Evolutionary conservation across 495 filamentous ascomycete species (phyloP).

Genomic region (Neohortaea acidophila): DNA sequence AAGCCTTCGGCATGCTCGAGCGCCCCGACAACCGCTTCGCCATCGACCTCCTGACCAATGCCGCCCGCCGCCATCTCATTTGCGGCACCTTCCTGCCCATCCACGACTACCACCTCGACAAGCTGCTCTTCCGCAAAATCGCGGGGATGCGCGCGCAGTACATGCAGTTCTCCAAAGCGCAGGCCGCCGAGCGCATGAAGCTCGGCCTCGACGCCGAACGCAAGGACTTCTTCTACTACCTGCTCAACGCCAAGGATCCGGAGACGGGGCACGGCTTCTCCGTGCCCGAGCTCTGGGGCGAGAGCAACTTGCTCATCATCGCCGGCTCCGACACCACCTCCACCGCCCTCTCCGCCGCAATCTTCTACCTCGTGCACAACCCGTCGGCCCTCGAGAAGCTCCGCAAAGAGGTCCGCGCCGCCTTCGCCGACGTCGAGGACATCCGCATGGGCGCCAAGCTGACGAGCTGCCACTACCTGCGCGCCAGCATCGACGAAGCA

Average conservation of each 20-base stretch:
- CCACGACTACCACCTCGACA: slow-evolving; percentile 38
- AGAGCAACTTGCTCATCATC: slow-evolving; percentile 26
- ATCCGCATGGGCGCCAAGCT: slow-evolving; percentile 36
- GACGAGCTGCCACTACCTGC: slow-evolving; percentile 37
- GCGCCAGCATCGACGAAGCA: slow-evolving; percentile 49
- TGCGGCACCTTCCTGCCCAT: slow-evolving; percentile 46
- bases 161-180: slow-evolving; percentile 43
- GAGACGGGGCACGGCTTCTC: slow-evolving; percentile 25
- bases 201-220: slow-evolving; percentile 11
- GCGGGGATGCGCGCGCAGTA: slow-evolving; percentile 44
- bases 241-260: slow-evolving; percentile 24
- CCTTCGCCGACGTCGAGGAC: slow-evolving; percentile 38
- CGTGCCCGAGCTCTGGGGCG: slow-evolving; percentile 24
- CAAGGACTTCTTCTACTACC: slow-evolving; percentile 27
- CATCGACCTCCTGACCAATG: slow-evolving; percentile 40
- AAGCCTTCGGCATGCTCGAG: not conserved
- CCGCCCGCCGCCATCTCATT: slow-evolving; percentile 40
- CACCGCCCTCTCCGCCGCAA: slow-evolving; percentile 37
- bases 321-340: slow-evolving; percentile 40
- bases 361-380: slow-evolving; percentile 49
- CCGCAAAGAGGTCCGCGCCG: slow-evolving; percentile 35
- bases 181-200: slow-evolving; percentile 40
- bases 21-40: slow-evolving; percentile 39
- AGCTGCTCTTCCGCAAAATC: slow-evolving; percentile 42
- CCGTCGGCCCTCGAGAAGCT: slow-evolving; percentile 31